Conservation (phyloP, 345 rosid genomes). For the Geranium brycei region DNA sequence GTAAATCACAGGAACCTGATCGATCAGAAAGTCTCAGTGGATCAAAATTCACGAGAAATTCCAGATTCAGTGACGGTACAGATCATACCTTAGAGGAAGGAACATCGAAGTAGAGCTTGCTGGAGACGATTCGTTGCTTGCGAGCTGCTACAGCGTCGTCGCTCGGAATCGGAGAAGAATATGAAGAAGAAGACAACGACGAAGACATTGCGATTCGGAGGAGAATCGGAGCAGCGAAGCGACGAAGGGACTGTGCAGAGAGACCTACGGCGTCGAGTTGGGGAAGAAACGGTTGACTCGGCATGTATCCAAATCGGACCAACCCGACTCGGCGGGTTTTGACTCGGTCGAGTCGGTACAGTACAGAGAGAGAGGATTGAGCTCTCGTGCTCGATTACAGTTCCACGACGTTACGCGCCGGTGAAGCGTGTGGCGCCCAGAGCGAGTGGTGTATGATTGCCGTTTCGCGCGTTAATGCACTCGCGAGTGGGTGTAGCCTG, state of each 20-base stretch:
- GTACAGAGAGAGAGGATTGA: no score
- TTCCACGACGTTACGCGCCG: no score
- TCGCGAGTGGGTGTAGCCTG: no score
- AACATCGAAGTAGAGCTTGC: conserved; percentile 63
- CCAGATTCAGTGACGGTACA: background rate
- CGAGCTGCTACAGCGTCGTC: conserved; percentile 39
- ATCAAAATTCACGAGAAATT: background rate
- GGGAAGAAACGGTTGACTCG: no score
- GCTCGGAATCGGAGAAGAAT: conserved; percentile 19
- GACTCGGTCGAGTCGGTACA: no score
- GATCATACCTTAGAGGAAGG: conserved; percentile 38
- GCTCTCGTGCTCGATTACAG: no score
- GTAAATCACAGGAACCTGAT: conserved; percentile 67
- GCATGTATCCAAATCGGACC: background rate
- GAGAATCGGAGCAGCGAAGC: background rate
- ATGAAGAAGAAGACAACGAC: background rate
- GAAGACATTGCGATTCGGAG: conserved; percentile 9
- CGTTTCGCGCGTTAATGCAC: no score
- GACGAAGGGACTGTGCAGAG: background rate
- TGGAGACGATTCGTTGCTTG: conserved; percentile 45
- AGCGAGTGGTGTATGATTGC: no score
- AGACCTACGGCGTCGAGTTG: background rate
- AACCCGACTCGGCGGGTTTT: background rate
- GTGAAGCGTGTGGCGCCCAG: no score
- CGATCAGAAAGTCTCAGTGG: background rate